Base-by-base conservation (phyloP, 331 rosid species). In the Spiraea crenata region DNA sequence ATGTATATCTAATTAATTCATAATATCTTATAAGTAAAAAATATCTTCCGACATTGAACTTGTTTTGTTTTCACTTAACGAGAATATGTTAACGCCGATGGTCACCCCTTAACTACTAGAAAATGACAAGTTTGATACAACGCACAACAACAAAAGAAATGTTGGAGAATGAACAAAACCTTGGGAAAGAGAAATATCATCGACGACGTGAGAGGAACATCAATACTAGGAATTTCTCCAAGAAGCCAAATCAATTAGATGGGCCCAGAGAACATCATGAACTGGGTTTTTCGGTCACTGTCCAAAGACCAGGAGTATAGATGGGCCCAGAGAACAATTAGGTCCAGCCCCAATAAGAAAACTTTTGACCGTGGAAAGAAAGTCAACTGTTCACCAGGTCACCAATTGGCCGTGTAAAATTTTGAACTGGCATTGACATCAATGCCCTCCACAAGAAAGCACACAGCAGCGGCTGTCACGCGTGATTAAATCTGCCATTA, bases 381-480 rank as follows among this genome's bases (percentile, higher is more conserved):
- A 59, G 7, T 38, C 38, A 9, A 59, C 14, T 37, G 7, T 35
- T 15, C 10, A 35, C 41, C 7, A 59, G 13, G 20, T 19, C 0
- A 7, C n/a, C 41, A 37, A 35, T 35, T 41, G 10, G 20, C 9
- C 63, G 47, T 46, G n/a, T 10, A 25, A 20, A 48, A 13, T 58
- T 25, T 58, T 35, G 66, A 68, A 59, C 16, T 7, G 5, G 8
- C 31, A 64, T 77, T 82, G 71, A 50, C 59, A 13, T 6, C 46
- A 59, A 42, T 59, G 7, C 71, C 84, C 67, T 37, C 64, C 2
- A 46, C 44, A 11, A 14, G n/a, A 54, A 62, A 63, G 16, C 12
- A 3, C 62, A 31, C 1, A 39, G 63, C 62, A 69, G 77, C 65
- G 74, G 55, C 40, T 63, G 46, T 72, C 89, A 63, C 77, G 83